A percentile compares a stretch with the other conserved stretches of the same genome.
Evolutionary conservation across 2,329 filamentous ascomycete species (phyloP).

Genomic region (Alternaria triticina): DNA sequence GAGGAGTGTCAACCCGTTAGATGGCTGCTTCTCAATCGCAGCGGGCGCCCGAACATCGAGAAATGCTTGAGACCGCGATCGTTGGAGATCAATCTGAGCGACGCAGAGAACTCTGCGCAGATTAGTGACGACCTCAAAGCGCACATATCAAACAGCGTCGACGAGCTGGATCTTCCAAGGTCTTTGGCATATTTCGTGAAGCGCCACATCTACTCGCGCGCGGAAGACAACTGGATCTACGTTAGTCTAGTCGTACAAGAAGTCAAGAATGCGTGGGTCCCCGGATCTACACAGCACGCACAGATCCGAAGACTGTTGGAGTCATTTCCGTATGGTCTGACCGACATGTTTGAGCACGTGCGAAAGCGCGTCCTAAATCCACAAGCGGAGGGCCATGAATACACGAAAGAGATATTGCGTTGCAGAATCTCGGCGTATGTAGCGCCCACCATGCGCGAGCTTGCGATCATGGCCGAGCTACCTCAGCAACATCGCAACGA

Average conservation of each 20-base stretch:
- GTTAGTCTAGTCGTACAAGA: constrained; percentile 31
- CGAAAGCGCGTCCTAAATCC: constrained; percentile 24
- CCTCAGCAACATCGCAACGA: constrained; percentile 21
- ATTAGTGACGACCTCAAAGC: constrained; percentile 24
- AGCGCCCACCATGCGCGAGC: constrained; percentile 29
- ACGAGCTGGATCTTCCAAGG: constrained; percentile 19
- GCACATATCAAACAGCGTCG: constrained; percentile 23
- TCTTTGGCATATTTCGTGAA: constrained; percentile 32
- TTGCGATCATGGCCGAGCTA: constrained; percentile 30
- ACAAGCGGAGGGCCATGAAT: constrained; percentile 23
- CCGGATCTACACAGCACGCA: constrained; percentile 16
- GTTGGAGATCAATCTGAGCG: constrained; percentile 26
- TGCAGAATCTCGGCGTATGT: constrained; percentile 23
- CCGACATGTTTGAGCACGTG: constrained; percentile 32
- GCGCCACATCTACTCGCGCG: constrained; percentile 26
- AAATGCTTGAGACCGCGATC: constrained; percentile 19
- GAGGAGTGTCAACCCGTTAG: constrained; percentile 17
- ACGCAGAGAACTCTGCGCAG: constrained; percentile 18
- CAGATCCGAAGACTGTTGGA: constrained; percentile 28
- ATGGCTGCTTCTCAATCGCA: constrained; percentile 27
- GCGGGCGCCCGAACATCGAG: constrained; percentile 27
- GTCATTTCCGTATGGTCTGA: constrained; percentile 31
- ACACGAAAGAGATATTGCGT: constrained; percentile 33
- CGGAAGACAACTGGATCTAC: constrained; percentile 31
- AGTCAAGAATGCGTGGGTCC: constrained; percentile 24